Evolutionary conservation across 1,284 basidiomycete genomes (phyloP).

Genomic region (Ceraceosorus bombacis): DNA sequence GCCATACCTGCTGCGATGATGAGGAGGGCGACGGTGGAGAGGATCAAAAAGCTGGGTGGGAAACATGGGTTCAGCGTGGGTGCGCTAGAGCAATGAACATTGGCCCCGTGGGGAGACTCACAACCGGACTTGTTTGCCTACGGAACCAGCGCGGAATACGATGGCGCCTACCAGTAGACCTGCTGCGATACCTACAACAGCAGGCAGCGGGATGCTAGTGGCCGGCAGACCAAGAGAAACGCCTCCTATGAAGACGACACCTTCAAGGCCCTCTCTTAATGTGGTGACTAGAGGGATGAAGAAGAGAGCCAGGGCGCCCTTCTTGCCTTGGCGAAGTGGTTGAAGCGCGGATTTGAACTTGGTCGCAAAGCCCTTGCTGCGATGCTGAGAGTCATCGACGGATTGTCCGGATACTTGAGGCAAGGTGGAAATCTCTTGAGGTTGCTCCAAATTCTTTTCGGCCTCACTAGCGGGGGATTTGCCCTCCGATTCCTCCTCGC

Average conservation of each 20-base stretch:
- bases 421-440: background rate
- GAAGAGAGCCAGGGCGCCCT: slow-evolving; percentile 28
- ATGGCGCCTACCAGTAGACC: slow-evolving; percentile 34
- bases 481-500: background rate
- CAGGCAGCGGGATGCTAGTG: slow-evolving; percentile 41
- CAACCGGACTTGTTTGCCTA: slow-evolving; percentile 23
- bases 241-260: slow-evolving; percentile 44
- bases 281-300: slow-evolving; percentile 43
- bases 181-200: slow-evolving; percentile 35
- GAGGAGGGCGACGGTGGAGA: slow-evolving; percentile 38
- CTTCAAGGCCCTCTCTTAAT: slow-evolving; percentile 44
- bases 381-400: too few relatives aligned
- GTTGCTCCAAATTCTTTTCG: background rate
- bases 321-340: slow-evolving; percentile 7
- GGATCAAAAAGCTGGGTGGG: slow-evolving; percentile 25
- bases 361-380: background rate
- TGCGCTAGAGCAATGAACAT: background rate
- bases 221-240: slow-evolving; percentile 43
- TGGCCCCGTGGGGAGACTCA: background rate
- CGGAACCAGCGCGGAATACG: slow-evolving; percentile 35
- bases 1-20: slow-evolving; percentile 44
- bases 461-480: background rate
- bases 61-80: background rate
- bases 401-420: background rate
- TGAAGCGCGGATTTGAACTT: background rate